These are phyloP conservation scores for Wickerhamiella australiensis DNA, from an alignment of 805 yeast genomes.

Conservation along the genomic window DNA sequence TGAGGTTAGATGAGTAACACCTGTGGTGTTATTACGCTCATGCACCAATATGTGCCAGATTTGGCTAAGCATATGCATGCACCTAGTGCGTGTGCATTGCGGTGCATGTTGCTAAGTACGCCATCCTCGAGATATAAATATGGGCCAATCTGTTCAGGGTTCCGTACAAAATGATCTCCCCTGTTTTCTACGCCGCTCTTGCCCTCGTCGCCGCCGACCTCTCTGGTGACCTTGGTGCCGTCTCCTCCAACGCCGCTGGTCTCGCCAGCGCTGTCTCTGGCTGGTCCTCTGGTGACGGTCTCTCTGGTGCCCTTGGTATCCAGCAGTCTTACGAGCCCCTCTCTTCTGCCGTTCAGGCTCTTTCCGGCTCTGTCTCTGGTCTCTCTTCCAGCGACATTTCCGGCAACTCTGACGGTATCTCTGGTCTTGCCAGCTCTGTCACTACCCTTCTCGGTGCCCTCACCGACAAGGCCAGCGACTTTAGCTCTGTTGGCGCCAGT, in stretches of 20 bases:
- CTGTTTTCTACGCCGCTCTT: constrained; percentile 8
- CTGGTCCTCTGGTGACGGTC: constrained; percentile 15
- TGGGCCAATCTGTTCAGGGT: neutral
- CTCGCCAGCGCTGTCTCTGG: constrained; percentile 10
- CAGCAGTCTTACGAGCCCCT: constrained; percentile 14
- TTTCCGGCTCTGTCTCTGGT: constrained; percentile 4
- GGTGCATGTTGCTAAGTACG: neutral
- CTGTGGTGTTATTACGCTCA: neutral
- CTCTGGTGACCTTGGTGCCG: constrained; percentile 11
- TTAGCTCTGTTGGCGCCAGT: constrained; percentile 17
- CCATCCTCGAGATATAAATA: neutral
- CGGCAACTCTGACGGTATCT: constrained; percentile 7
- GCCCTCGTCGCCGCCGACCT: constrained; percentile 13
- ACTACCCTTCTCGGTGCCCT: constrained; percentile 15
- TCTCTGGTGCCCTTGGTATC: constrained; percentile 15
- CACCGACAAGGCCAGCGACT: constrained; percentile 18
- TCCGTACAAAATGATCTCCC: constrained; percentile 8
- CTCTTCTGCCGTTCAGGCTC: constrained; percentile 9
- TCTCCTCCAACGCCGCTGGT: constrained; percentile 8
- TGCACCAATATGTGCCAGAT: neutral
- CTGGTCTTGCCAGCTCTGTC: constrained; percentile 13
- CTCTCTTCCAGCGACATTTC: neutral
- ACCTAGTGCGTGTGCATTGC: neutral
- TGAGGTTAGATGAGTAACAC: constrained; percentile 2
- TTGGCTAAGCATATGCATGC: neutral